Base-by-base conservation (phyloP, 768 basidiomycete species). In the Phlebiopsis flavidoalba region DNA sequence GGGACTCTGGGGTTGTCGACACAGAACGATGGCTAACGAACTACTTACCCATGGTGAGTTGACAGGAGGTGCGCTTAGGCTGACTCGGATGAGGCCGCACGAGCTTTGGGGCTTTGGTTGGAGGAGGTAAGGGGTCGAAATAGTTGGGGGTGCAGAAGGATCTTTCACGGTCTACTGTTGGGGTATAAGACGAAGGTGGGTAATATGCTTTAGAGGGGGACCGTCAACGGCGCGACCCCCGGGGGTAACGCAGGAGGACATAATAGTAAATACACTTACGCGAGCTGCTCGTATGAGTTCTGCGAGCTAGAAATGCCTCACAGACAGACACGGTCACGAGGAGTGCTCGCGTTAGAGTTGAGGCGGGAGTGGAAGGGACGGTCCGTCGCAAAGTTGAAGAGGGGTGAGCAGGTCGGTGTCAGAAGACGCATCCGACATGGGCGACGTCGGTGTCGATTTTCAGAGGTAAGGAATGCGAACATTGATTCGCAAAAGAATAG, bases 1-100 rank as follows among this genome's bases (percentile, higher is more conserved):
- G 36, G n/a, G n/a, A n/a, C n/a, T n/a, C n/a, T n/a, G n/a, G n/a
- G n/a, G n/a, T n/a, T n/a, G n/a, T n/a, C n/a, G n/a, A n/a, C n/a
- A n/a, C n/a, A n/a, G n/a, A n/a, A 52, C 22, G 56, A 53, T 56
- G 50, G n/a, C n/a, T 61, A 22, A 22, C 11, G 14, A 17, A n/a
- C n/a, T 63, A 75, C 80, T 72, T 80, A 92, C 90, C 89, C 85
- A 65, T 91, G 88, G 66, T 93, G 90, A 46, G 78, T n/a, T 72
- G 60, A 89, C n/a, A 83, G 31, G 72, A 59, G 17, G 66, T 71
- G 64, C 77, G 78, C 22, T 76, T 76, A 2, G 91, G 91, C 66
- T 91, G 89, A 48, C n/a, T n/a, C n/a, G n/a, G n/a, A 91, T 74
- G 19, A 93, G 77, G 57, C 89, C 86, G 60, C n/a, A 89, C 74